Percentiles rank a stretch among this genome's conserved stretches.
Evolutionary conservation across 108 stramenopile genomes (phyloP).

Genomic region (Poteriospumella lacustris): DNA sequence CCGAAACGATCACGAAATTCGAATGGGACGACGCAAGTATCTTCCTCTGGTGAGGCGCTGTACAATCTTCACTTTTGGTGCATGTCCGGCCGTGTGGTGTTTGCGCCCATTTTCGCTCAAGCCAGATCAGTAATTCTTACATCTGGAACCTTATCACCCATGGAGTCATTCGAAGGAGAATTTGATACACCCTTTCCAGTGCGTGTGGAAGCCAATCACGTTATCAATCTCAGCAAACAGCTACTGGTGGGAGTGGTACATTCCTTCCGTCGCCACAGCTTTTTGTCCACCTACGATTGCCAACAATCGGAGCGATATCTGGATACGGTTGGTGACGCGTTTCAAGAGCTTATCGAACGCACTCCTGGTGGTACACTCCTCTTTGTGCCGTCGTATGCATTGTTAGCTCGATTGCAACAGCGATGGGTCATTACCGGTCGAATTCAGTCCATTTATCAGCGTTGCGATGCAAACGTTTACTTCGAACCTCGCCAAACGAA

Average conservation of each 20-base stretch:
- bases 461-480: neutral
- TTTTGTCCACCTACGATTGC: neutral
- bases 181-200: constrained; percentile 78
- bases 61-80: constrained; percentile 20
- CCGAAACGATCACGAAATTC: too few species aligned
- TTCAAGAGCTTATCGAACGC: neutral
- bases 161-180: constrained; percentile 79
- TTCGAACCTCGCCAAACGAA: neutral
- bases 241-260: neutral
- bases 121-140: constrained; percentile 77
- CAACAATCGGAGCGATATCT: neutral
- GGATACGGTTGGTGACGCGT: neutral
- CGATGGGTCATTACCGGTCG: neutral
- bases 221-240: constrained; percentile 71
- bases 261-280: neutral
- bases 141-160: constrained; percentile 88
- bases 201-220: constrained; percentile 82
- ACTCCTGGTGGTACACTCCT: constrained; percentile 19
- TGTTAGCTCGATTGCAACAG: neutral
- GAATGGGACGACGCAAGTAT: too few species aligned
- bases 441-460: neutral
- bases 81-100: neutral
- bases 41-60: too few species aligned
- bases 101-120: neutral
- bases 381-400: constrained; percentile 13